Percentiles rank a stretch among this genome's conserved stretches.
Conservation (phyloP, 345 rosid genomes). For the Durio zibethinus region DNA sequence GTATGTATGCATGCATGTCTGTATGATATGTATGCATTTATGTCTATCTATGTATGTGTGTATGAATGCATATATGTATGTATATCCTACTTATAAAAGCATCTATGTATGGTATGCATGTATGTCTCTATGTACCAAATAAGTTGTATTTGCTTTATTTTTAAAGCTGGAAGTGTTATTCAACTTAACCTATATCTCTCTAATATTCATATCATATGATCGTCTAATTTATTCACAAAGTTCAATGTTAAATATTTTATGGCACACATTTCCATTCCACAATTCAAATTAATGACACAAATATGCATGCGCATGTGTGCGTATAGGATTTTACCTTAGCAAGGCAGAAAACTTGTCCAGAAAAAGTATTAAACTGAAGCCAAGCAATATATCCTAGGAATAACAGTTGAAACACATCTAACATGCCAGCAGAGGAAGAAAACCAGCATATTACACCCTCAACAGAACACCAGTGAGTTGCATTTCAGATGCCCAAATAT, state of each 20-base stretch:
- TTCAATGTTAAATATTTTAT: background rate
- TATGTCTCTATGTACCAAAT: background rate
- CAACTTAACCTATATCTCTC: background rate
- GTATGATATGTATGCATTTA: background rate
- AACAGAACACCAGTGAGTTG: background rate
- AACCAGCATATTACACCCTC: background rate
- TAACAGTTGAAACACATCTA: background rate
- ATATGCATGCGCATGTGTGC: background rate
- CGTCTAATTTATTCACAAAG: background rate
- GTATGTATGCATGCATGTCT: background rate
- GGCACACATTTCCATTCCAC: background rate
- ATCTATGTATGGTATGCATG: too few species aligned
- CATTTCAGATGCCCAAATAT: background rate
- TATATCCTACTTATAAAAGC: background rate
- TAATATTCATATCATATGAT: background rate
- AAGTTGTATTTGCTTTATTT: background rate
- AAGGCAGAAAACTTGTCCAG: background rate
- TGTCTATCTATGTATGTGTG: background rate
- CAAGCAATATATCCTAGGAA: background rate
- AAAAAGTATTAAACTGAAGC: background rate
- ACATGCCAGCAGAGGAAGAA: background rate
- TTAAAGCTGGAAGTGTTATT: background rate
- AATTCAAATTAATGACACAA: background rate
- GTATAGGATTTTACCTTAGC: background rate
- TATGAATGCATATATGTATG: background rate